These are phyloP conservation scores for Eleusine coracana DNA, from an alignment of 176 grass and related monocot species.

Conservation along the genomic window DNA sequence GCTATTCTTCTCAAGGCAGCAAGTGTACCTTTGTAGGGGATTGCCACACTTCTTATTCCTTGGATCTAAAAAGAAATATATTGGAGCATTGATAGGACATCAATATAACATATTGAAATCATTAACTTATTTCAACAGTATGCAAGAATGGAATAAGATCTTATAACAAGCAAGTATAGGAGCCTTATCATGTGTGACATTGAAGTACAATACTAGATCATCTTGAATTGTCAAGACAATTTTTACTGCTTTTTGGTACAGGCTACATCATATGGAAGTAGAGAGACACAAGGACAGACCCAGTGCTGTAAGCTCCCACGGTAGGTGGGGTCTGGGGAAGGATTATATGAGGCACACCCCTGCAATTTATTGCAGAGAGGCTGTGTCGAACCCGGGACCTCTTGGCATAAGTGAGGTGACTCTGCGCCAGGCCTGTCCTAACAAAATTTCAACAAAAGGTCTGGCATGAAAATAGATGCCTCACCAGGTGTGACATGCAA, in stretches of 20 bases:
- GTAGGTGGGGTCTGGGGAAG: too few relatives aligned
- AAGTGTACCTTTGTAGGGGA: conserved; percentile 80
- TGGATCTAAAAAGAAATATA: conserved; percentile 65
- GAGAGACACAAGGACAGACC: background rate
- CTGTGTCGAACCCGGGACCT: too few relatives aligned
- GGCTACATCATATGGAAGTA: background rate
- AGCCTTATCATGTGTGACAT: background rate
- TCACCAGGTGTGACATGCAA: background rate
- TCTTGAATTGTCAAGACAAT: background rate
- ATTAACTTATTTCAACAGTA: background rate
- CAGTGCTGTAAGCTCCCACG: too few relatives aligned
- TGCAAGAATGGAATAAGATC: background rate
- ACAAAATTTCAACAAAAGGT: too few relatives aligned
- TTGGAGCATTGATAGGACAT: conserved; percentile 10
- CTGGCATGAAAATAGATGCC: background rate
- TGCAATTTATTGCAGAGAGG: too few relatives aligned
- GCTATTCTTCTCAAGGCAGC: conserved; percentile 78
- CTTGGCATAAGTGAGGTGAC: too few relatives aligned
- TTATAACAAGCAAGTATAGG: background rate
- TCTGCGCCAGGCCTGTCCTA: too few relatives aligned
- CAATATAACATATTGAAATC: background rate
- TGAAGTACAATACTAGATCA: background rate
- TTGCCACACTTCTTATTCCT: conserved; percentile 58
- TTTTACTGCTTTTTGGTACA: background rate
- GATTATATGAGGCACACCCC: too few relatives aligned